Evolutionary conservation across 352 stramenopile species (phyloP), one percentile per base, ranked within the genome.

Genomic region (Phytopythium vexans): DNA sequence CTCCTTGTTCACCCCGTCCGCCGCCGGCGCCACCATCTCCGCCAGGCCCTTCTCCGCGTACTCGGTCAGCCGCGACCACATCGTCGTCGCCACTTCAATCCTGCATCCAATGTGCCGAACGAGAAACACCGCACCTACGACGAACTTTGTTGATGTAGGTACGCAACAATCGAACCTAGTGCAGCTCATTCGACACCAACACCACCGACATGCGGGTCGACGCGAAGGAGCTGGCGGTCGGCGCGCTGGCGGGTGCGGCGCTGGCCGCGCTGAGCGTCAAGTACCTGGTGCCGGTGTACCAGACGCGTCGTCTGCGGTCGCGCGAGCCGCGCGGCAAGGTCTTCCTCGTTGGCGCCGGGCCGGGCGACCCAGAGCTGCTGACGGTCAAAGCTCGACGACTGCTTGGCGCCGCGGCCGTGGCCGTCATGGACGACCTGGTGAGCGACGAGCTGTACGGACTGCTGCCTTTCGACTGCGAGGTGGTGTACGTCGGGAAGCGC

Each of bases 1-100:
- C 45, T 60, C 38, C 42, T 65, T 52, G 35, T 64, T 42, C 8
- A 15, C 41, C 21, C 57, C 42, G 4, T 64, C 66, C 38, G 85
- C 74, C 14, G 74, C 66, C 14, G 80, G 73, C 49, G 74, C 76
- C 45, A 89, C 81, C 21, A 89, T 91, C 52, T 91, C 81, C n/a
- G 69, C 78, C 34, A 88, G 49, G 16, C 68, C 73, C 46, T 68
- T 52, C 39, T 75, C 68, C 38, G 70, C 72, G 40, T 78, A 78
- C 58, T 83, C 81, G 8, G 74, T 86, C 15, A 89, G 59, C 10
- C 72, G 68, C 43, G 68, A 85, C 81, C 81, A 91, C 81, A 91
- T 91, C 7, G 11, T 10, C 38, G 10, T 42, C 38, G 11, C 38
- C 38, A 42, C 21, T 27, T 27, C 21, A 27, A 27, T 27, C 21